Percentiles rank a stretch among this genome's conserved stretches.
Evolutionary conservation across 2,329 filamentous ascomycete genomes (phyloP).

Genomic region (Huntiella bhutanensis): DNA sequence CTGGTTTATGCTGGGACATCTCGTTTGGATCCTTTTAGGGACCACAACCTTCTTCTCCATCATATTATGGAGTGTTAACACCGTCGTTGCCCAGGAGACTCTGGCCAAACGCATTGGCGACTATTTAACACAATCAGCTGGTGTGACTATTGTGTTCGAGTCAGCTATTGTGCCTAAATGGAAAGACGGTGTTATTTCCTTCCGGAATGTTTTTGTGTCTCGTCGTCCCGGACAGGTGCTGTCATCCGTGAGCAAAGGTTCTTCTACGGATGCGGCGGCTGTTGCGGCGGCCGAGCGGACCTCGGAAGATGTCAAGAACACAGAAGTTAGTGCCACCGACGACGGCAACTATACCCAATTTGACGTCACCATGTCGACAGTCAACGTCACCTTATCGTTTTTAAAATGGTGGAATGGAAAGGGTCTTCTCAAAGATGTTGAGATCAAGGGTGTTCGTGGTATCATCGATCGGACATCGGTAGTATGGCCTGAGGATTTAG

Average conservation of each 20-base stretch:
- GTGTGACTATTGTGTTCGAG: constrained; percentile 87
- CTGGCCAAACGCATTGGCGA: constrained; percentile 86
- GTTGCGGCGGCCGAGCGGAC: constrained; percentile 58
- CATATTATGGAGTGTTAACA: constrained; percentile 80
- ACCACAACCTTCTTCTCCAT: constrained; percentile 96
- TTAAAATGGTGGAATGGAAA: constrained; percentile 99
- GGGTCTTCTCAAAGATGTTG: constrained; percentile 75
- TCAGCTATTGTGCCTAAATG: constrained; percentile 94
- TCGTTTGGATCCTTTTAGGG: constrained; percentile 89
- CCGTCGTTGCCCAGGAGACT: constrained; percentile 92
- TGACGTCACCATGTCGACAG: constrained; percentile 81
- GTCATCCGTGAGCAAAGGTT: constrained; percentile 81
- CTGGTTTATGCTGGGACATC: constrained; percentile 83
- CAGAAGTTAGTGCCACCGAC: constrained; percentile 37
- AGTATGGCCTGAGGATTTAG: constrained; percentile 39
- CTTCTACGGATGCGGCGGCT: constrained; percentile 64
- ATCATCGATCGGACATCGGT: constrained; percentile 82
- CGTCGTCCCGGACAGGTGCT: constrained; percentile 65
- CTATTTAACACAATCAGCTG: constrained; percentile 84
- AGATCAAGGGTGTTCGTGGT: constrained; percentile 81
- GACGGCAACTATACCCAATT: constrained; percentile 98
- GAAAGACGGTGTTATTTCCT: constrained; percentile 86
- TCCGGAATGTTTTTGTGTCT: constrained; percentile 92
- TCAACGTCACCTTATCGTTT: constrained; percentile 92
- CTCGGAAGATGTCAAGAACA: constrained; percentile 23